Evolutionary conservation across 805 yeast genomes (phyloP).

Genomic region (Metschnikowia hibisci): DNA sequence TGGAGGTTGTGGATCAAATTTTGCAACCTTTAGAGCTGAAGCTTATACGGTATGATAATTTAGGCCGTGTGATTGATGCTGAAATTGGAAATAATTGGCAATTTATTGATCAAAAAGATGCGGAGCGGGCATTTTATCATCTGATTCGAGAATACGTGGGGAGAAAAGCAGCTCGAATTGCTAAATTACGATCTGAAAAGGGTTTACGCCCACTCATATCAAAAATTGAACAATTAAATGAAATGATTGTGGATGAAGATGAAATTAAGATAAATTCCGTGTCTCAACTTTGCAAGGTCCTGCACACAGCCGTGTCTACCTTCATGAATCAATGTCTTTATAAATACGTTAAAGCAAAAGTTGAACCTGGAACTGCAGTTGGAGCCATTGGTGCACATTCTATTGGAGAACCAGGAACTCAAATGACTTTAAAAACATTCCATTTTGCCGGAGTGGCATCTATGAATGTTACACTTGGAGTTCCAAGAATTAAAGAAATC

Average conservation of each 20-base stretch:
- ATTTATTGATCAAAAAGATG: slow-evolving; percentile 78
- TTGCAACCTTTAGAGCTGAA: slow-evolving; percentile 58
- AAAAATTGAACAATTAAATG: slow-evolving; percentile 32
- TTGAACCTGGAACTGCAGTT: slow-evolving; percentile 98
- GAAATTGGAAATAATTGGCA: slow-evolving; percentile 51
- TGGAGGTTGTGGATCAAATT: slow-evolving; percentile 49
- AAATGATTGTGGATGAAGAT: slow-evolving; percentile 29
- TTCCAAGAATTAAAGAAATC: slow-evolving; percentile 96
- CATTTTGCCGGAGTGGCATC: slow-evolving; percentile 98
- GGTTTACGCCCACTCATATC: slow-evolving; percentile 46
- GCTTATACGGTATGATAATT: slow-evolving; percentile 66
- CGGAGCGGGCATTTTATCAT: slow-evolving; percentile 78
- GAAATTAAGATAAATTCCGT: slow-evolving; percentile 40
- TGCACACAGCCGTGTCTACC: slow-evolving; percentile 52
- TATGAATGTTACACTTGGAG: slow-evolving; percentile 94
- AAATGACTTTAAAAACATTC: slow-evolving; percentile 96
- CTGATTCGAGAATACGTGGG: slow-evolving; percentile 65
- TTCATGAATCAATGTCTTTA: slow-evolving; percentile 73
- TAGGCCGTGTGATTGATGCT: slow-evolving; percentile 50
- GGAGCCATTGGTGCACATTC: slow-evolving; percentile 99
- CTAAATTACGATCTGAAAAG: slow-evolving; percentile 51
- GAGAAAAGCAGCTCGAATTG: slow-evolving; percentile 55
- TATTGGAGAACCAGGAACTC: slow-evolving; percentile 97
- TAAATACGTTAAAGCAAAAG: slow-evolving; percentile 85
- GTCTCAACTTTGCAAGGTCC: slow-evolving; percentile 63